Base-by-base conservation (phyloP, 192 early-diverging fungal genomes). In the Rhizophagus prolifer region DNA sequence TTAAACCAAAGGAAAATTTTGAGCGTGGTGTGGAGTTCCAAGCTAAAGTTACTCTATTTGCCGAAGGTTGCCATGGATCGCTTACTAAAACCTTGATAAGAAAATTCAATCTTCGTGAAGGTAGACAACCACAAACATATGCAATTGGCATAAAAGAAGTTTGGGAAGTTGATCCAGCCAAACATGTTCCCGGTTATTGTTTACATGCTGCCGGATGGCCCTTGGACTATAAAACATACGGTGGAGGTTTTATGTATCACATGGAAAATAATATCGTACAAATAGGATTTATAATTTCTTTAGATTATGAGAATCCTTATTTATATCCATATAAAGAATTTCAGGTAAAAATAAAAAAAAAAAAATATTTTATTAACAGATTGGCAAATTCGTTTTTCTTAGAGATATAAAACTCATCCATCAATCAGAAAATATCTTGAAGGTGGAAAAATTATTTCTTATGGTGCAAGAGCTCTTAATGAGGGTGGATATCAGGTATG, bases 101-200 rank as follows among this genome's bases (percentile, higher is more conserved):
- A 77, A 93, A 96, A 82, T 95, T 97, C 79, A 90, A 93, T 81
- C 85, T 99, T 71, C 89, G 97, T 31, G 90, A 96, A 31, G 93
- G 97, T 59, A 86, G 85, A 61, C 84, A 94, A 71, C 92, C 89
- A 58, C 97, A 99, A 86, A 95, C 94, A 0, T 99, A 99, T 76
- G 97, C 93, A 14, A 87, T 99, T 60, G 97, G 97, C 10, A 80
- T 99, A 71, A 99, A 99, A 86, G 97, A 99, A 85, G 94, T 95
- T 50, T 99, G 97, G 97, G 96, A 99, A 83, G 82, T 99, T 23
- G 89, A 90, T 64, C 92, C 92, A 1, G 88, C 85, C 36, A 96
- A 97, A 73, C 94, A 94, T 79, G 81, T 91, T 36, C 90, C 91
- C 1, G 97, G 97, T 23, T 86, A 91, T 21, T 90, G 95, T 28